These are phyloP conservation scores for Stemphylium vesicarium DNA, from an alignment of 2,329 filamentous ascomycete species.

Conservation along the genomic window DNA sequence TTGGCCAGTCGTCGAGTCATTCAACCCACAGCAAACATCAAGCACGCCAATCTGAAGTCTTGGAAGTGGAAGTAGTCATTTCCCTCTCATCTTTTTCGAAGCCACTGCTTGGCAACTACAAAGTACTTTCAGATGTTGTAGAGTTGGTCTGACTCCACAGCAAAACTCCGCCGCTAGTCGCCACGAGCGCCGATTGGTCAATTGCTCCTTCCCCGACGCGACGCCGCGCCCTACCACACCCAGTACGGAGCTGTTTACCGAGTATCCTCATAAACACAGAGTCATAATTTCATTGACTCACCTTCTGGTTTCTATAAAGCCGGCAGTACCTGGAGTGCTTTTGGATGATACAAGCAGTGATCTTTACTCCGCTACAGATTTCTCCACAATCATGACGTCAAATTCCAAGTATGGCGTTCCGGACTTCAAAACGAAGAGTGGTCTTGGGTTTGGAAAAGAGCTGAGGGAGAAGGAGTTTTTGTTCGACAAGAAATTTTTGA, in stretches of 20 bases:
- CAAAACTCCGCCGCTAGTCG: slow-evolving; percentile 1
- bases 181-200: slow-evolving; percentile 7
- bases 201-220: background rate
- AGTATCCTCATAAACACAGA: background rate
- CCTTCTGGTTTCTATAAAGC: background rate
- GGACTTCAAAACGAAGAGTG: slow-evolving; percentile 26
- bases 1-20: too few relatives aligned
- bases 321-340: background rate
- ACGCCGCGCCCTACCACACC: slow-evolving; percentile 7
- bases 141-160: too few relatives aligned
- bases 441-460: slow-evolving; percentile 56
- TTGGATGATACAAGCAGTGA: background rate
- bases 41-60: too few relatives aligned
- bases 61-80: too few relatives aligned
- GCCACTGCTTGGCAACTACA: too few relatives aligned
- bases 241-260: background rate
- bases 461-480: slow-evolving; percentile 68
- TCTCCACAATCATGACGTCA: slow-evolving; percentile 21
- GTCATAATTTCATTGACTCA: slow-evolving; percentile 7
- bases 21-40: too few relatives aligned
- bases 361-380: background rate
- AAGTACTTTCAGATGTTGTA: too few relatives aligned
- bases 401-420: background rate
- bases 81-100: too few relatives aligned
- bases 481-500: slow-evolving; percentile 71